phyloP scores from a whole-genome alignment of 2,329 filamentous ascomycete genomes.

The Exophiala sp. region DNA sequence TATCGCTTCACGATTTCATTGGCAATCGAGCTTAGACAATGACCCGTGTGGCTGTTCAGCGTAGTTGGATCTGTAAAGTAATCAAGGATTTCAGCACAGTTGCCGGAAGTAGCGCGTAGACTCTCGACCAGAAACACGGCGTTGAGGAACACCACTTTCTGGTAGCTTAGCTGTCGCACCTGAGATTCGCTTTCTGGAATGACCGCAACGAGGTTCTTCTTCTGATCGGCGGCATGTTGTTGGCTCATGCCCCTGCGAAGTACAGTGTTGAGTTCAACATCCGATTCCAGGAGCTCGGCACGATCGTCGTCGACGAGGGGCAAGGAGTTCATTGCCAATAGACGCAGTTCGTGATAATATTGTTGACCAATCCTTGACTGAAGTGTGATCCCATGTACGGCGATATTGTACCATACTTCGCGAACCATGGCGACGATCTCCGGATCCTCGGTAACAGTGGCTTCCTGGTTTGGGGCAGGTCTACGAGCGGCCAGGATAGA shows the following conservation, averaged over 20 bases:
- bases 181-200: constrained; percentile 74
- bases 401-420: constrained; percentile 98
- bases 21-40: constrained; percentile 61
- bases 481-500: constrained; percentile 74
- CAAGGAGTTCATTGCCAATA: constrained; percentile 82
- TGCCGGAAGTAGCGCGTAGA: constrained; percentile 77
- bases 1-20: constrained; percentile 76
- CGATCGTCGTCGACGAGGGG: constrained; percentile 85
- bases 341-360: constrained; percentile 71
- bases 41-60: constrained; percentile 57
- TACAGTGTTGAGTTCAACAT: constrained; percentile 94
- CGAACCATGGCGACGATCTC: constrained; percentile 71
- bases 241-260: constrained; percentile 79
- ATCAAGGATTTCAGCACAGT: constrained; percentile 82
- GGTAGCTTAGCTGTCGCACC: constrained; percentile 78
- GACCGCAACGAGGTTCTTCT: constrained; percentile 69
- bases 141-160: constrained; percentile 88
- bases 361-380: constrained; percentile 69
- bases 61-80: constrained; percentile 95
- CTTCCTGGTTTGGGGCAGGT: constrained; percentile 27
- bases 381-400: constrained; percentile 83
- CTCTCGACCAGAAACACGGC: constrained; percentile 86
- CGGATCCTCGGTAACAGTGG: constrained; percentile 51
- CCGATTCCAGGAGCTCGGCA: constrained; percentile 86
- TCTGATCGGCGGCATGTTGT: constrained; percentile 74